Conservation (phyloP, 148 eudicot species). For the Diospyros kaki region DNA sequence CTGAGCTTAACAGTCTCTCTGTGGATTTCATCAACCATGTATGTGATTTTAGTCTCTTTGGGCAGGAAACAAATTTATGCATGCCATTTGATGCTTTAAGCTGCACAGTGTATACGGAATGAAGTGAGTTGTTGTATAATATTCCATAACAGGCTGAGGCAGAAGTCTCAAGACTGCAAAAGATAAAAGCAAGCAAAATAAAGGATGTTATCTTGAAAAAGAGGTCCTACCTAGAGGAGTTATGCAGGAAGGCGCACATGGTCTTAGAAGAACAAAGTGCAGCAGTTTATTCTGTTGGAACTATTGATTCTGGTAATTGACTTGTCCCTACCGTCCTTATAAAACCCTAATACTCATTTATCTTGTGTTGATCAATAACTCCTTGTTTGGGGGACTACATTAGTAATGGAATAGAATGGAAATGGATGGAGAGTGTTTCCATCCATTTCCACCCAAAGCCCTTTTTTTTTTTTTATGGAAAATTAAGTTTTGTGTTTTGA, state of each 20-base stretch:
- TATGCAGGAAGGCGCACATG: slow-evolving; percentile 67
- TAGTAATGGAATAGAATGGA: too few species aligned
- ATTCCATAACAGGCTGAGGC: slow-evolving; percentile 54
- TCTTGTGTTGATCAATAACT: neutral
- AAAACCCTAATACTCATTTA: neutral
- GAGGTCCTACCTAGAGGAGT: slow-evolving; percentile 60
- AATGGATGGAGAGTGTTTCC: too few species aligned
- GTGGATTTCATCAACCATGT: slow-evolving; percentile 44
- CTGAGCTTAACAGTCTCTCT: slow-evolving; percentile 52
- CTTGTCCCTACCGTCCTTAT: neutral
- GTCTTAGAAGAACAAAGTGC: slow-evolving; percentile 35
- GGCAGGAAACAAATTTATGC: neutral
- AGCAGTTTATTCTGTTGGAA: slow-evolving; percentile 47
- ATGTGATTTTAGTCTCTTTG: slow-evolving; percentile 13
- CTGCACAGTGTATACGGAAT: neutral
- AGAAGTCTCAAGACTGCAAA: slow-evolving; percentile 67
- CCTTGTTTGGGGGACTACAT: too few species aligned
- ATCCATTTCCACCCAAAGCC: too few species aligned
- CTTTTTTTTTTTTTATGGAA: too few species aligned
- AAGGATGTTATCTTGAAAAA: slow-evolving; percentile 73
- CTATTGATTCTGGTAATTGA: slow-evolving; percentile 63
- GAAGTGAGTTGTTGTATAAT: neutral
- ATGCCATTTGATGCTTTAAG: neutral
- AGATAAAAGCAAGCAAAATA: slow-evolving; percentile 67
- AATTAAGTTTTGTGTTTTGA: too few species aligned